Percentiles rank a stretch among this genome's conserved stretches.
Evolutionary conservation across 2,329 filamentous ascomycete species (phyloP).

Genomic region (Ophioceras dolichostomum): DNA sequence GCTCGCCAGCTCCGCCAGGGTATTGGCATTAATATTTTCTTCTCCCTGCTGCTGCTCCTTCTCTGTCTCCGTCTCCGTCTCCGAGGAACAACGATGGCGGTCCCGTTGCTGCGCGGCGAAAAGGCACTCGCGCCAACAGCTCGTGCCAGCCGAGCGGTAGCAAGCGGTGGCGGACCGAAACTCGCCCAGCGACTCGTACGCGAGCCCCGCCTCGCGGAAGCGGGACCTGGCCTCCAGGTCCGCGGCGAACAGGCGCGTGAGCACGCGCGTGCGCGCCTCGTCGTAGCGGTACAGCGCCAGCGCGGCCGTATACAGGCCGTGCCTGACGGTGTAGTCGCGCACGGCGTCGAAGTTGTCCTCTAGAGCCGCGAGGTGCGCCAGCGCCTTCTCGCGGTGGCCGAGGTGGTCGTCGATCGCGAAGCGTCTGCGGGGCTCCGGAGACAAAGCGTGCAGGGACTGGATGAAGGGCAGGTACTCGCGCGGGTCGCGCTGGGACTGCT

Average conservation of each 20-base stretch:
- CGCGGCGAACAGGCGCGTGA: slow-evolving; percentile 70
- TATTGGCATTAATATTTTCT: no score
- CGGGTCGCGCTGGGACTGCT: slow-evolving; percentile 92
- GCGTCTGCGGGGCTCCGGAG: slow-evolving; percentile 50
- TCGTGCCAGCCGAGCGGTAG: slow-evolving; percentile 66
- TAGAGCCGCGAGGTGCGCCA: slow-evolving; percentile 62
- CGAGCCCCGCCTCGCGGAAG: slow-evolving; percentile 77
- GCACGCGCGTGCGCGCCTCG: slow-evolving; percentile 45
- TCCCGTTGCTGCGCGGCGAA: slow-evolving; percentile 58
- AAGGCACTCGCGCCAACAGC: slow-evolving; percentile 82
- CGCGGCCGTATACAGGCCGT: slow-evolving; percentile 66
- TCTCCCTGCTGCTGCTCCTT: slow-evolving; percentile 41
- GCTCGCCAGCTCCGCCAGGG: slow-evolving; percentile 56
- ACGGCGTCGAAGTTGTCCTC: slow-evolving; percentile 66
- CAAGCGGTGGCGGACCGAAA: slow-evolving; percentile 65
- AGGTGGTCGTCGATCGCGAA: slow-evolving; percentile 88
- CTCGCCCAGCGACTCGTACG: slow-evolving; percentile 75
- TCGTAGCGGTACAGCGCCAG: slow-evolving; percentile 80
- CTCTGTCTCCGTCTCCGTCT: no score
- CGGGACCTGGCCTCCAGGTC: slow-evolving; percentile 63
- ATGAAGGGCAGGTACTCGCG: slow-evolving; percentile 93
- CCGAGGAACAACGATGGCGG: background rate
- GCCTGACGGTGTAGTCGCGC: slow-evolving; percentile 63
- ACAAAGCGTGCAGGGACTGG: slow-evolving; percentile 68
- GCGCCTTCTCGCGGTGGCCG: slow-evolving; percentile 61